Percentiles rank a stretch among this genome's conserved stretches.
phyloP scores from a whole-genome alignment of 2,329 filamentous ascomycete species.

The Piedraia hortae region DNA sequence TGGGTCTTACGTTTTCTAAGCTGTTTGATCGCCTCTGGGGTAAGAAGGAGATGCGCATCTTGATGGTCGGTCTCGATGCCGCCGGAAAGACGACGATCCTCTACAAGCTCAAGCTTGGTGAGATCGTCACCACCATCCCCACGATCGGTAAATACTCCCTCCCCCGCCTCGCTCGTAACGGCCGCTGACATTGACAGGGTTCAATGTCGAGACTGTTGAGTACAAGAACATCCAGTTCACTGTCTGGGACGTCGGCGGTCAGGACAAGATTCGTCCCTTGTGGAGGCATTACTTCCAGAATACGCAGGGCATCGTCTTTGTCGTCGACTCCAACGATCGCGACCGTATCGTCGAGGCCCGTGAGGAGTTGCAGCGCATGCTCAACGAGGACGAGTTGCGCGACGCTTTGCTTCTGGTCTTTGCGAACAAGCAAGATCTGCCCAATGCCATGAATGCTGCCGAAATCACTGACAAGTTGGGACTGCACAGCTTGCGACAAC shows the following conservation, averaged over 20 bases:
- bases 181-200: constrained; percentile 22
- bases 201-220: constrained; percentile 96
- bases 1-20: constrained; percentile 86
- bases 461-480: constrained; percentile 99
- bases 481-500: constrained; percentile 94
- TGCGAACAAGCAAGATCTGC: constrained; percentile 95
- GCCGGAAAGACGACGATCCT: constrained; percentile 97
- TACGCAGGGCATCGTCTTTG: constrained; percentile 94
- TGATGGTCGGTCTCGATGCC: constrained; percentile 94
- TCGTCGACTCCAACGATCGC: constrained; percentile 85
- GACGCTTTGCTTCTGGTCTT: constrained; percentile 85
- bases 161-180: not conserved
- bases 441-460: constrained; percentile 95
- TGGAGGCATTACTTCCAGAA: constrained; percentile 96
- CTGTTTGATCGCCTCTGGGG: constrained; percentile 98
- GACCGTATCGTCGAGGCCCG: constrained; percentile 77
- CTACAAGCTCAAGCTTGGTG: constrained; percentile 95
- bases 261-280: constrained; percentile 92
- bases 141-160: constrained; percentile 38
- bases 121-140: constrained; percentile 93
- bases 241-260: constrained; percentile 94
- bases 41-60: constrained; percentile 93
- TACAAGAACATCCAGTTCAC: constrained; percentile 99
- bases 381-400: constrained; percentile 94
- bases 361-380: constrained; percentile 84